Base-by-base conservation (phyloP, 2,329 filamentous ascomycete species). In the Amesomyces nigricolor region DNA sequence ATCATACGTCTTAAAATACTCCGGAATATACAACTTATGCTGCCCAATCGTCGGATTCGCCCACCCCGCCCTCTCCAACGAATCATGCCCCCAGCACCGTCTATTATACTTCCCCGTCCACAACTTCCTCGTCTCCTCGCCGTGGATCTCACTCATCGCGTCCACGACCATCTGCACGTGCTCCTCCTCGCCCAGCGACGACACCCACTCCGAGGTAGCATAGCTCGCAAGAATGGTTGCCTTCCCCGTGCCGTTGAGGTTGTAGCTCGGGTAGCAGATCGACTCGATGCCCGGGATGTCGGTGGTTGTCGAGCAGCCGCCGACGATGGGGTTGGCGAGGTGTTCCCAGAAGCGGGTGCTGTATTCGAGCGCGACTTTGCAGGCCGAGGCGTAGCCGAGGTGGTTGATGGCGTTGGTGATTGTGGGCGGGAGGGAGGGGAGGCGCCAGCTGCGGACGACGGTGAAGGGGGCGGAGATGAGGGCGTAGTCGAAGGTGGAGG, bases 1-100 rank as follows among this genome's bases (percentile, higher is more conserved):
- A 59, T 77, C 78, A 67, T 89, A 81, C 0, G 85, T 88, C 65
- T 83, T 79, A 64, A 86, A 88, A 64, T 87, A 89, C n/a, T 85
- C 81, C 0, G 87, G 86, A 8, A 89, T 72, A 62, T 86, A 89
- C 22, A 88, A 65, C 61, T 86, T 77, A 64, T 89, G 85, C 70
- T 88, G 83, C 0, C 84, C 85, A 0, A 82, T 72, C 0, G 74
- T 69, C 0, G 86, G 85, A 4, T 69, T 67, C 1, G 79, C 79
- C 85, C 85, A 89, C 6, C 79, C 78, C 4, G 80, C 85, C 1
- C 77, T 78, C 66, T 85, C 76, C 56, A 81, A 77, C 56, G 80
- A 77, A 59, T 88, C 82, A 7, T 77, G 67, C 50, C 78, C 72
- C 86, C 85, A 89, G 72, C 85, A 88, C 48, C 80, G 77, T 1